These are phyloP conservation scores for Eucalyptus rudis DNA, from an alignment of 345 rosid species.

Conservation along the genomic window DNA sequence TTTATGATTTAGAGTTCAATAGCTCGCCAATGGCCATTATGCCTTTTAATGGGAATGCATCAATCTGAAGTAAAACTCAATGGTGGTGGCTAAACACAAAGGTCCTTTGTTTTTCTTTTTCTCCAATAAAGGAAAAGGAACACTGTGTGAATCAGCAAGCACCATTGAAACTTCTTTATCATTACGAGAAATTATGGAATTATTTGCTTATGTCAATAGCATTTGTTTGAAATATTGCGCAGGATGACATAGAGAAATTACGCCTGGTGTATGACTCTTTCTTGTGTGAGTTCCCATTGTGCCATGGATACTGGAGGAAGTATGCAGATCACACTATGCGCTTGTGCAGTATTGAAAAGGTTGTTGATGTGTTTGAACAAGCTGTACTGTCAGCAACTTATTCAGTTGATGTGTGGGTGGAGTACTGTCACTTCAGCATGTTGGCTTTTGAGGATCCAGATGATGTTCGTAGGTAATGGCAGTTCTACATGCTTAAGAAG, in stretches of 20 bases:
- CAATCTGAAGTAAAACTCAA: background rate
- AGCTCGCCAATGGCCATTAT: background rate
- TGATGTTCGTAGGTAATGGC: constrained; percentile 60
- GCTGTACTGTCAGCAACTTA: constrained; percentile 61
- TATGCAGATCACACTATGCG: constrained; percentile 51
- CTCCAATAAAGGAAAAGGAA: background rate
- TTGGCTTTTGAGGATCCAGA: constrained; percentile 51
- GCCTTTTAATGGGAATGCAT: background rate
- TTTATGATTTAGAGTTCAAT: background rate
- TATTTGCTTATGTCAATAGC: background rate
- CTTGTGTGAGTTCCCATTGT: constrained; percentile 71
- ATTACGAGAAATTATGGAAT: background rate
- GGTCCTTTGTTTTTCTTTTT: background rate
- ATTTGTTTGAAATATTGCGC: background rate
- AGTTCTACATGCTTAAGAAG: background rate
- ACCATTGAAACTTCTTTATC: background rate
- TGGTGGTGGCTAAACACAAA: background rate
- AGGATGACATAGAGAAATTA: constrained; percentile 57
- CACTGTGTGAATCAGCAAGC: background rate
- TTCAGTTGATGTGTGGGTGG: constrained; percentile 66
- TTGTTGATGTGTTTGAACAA: constrained; percentile 58
- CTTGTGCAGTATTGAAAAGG: constrained; percentile 43
- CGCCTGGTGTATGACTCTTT: constrained; percentile 64
- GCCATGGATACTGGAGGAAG: constrained; percentile 86
- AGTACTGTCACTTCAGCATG: constrained; percentile 51